Evolutionary conservation across 2,329 filamentous ascomycete genomes (phyloP).

Genomic region (Penicillium sclerotiorum): DNA sequence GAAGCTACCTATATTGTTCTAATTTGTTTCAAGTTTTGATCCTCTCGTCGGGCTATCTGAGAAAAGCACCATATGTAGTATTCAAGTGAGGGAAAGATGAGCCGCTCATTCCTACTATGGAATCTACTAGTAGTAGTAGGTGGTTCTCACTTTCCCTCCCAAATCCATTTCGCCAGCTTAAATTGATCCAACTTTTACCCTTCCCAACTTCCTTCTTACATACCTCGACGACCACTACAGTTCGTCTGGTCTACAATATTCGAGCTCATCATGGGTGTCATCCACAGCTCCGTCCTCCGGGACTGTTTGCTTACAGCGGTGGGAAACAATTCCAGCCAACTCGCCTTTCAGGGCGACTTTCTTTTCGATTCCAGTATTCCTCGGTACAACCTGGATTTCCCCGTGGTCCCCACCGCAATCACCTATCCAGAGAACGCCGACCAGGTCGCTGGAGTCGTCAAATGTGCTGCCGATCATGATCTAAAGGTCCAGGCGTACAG

Average conservation of each 20-base stretch:
- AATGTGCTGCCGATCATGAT: constrained; percentile 17
- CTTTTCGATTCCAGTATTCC: constrained; percentile 18
- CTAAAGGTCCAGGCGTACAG: constrained; percentile 25
- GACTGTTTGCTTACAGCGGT: constrained; percentile 27
- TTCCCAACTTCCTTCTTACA: neutral
- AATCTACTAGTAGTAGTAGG: neutral
- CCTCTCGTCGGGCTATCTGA: too few species aligned
- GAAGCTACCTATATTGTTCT: too few species aligned
- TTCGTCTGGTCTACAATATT: neutral
- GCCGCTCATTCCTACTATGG: neutral
- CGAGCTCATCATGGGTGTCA: constrained; percentile 18
- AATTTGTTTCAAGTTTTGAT: too few species aligned
- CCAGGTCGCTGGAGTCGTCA: constrained; percentile 22
- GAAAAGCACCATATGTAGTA: too few species aligned
- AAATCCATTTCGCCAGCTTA: neutral
- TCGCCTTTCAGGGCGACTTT: constrained; percentile 23
- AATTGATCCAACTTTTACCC: neutral
- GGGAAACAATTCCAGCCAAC: constrained; percentile 13
- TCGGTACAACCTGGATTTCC: constrained; percentile 30
- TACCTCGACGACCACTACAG: neutral
- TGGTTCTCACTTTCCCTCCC: neutral
- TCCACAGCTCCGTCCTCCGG: constrained; percentile 18
- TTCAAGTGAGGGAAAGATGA: too few species aligned
- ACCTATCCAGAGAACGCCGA: constrained; percentile 18
- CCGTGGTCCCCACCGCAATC: constrained; percentile 23